Percentiles rank a stretch among this genome's conserved stretches.
These are phyloP conservation scores for Sphagnum contortum DNA, from an alignment of 225 moss, liverwort and hornwort species.

Conservation along the genomic window DNA sequence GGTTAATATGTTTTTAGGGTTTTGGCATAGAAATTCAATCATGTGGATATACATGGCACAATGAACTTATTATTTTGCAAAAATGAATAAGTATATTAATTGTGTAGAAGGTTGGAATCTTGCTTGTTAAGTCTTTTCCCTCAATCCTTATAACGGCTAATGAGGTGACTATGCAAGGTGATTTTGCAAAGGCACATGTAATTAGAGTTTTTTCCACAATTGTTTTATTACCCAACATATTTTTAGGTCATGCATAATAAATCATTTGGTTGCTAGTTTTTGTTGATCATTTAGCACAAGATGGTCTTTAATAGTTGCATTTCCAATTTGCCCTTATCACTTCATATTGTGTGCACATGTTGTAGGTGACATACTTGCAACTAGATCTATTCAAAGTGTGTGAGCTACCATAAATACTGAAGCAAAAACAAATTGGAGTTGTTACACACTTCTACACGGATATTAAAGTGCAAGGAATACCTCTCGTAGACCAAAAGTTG, in stretches of 20 bases:
- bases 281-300: too few relatives aligned
- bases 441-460: constrained; percentile 99
- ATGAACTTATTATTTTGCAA: constrained; percentile 70
- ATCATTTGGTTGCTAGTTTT: too few relatives aligned
- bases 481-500: constrained; percentile 74
- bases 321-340: too few relatives aligned
- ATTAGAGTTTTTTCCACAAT: not conserved
- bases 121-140: constrained; percentile 50
- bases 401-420: constrained; percentile 50
- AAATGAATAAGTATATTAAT: constrained; percentile 49
- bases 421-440: constrained; percentile 70
- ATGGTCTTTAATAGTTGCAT: too few relatives aligned
- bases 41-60: constrained; percentile 84
- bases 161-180: constrained; percentile 57
- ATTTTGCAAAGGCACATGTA: constrained; percentile 88
- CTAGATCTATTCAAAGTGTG: constrained; percentile 54
- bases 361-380: constrained; percentile 66
- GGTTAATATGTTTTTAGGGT: constrained; percentile 34
- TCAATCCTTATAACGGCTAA: constrained; percentile 73
- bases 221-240: too few relatives aligned
- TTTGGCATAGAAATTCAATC: constrained; percentile 50
- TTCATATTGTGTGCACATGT: too few relatives aligned
- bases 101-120: constrained; percentile 26
- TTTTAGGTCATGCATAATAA: too few relatives aligned
- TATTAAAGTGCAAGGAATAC: constrained; percentile 94